These are phyloP conservation scores for Penicillium olsonii DNA, from an alignment of 2,329 filamentous ascomycete species.

Conservation along the genomic window DNA sequence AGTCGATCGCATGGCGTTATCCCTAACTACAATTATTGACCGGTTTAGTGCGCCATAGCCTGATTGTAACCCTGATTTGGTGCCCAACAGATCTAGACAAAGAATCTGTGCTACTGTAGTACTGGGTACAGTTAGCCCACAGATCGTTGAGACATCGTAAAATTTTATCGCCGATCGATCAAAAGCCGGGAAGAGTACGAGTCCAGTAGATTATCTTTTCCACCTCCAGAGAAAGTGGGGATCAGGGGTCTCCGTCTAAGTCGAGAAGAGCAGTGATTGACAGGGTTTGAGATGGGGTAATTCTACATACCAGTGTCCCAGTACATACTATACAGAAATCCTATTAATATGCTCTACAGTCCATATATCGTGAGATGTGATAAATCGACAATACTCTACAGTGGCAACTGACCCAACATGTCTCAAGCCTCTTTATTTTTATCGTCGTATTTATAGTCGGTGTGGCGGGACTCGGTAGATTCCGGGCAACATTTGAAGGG, in stretches of 20 bases:
- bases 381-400: too few species aligned
- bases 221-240: neutral
- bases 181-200: neutral
- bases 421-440: slow-evolving; percentile 3
- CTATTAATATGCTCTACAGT: too few species aligned
- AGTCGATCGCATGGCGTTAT: slow-evolving; percentile 1
- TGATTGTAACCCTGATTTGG: neutral
- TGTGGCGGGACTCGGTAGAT: slow-evolving; percentile 4
- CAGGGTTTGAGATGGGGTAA: slow-evolving; percentile 6
- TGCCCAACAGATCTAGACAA: slow-evolving; percentile 1
- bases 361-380: neutral
- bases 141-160: too few species aligned
- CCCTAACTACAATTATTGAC: slow-evolving; percentile 3
- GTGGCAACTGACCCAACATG: neutral
- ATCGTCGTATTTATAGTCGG: slow-evolving; percentile 3
- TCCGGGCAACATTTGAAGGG: slow-evolving; percentile 1
- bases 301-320: neutral
- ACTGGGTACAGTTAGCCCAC: too few species aligned
- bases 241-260: neutral
- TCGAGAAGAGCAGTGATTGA: slow-evolving; percentile 12
- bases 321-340: neutral
- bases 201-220: slow-evolving; percentile 4
- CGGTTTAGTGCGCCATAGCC: neutral
- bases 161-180: slow-evolving; percentile 6
- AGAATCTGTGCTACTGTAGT: too few species aligned